Evolutionary conservation across 805 yeast genomes (phyloP).

Genomic region (Metschnikowia cubensis): DNA sequence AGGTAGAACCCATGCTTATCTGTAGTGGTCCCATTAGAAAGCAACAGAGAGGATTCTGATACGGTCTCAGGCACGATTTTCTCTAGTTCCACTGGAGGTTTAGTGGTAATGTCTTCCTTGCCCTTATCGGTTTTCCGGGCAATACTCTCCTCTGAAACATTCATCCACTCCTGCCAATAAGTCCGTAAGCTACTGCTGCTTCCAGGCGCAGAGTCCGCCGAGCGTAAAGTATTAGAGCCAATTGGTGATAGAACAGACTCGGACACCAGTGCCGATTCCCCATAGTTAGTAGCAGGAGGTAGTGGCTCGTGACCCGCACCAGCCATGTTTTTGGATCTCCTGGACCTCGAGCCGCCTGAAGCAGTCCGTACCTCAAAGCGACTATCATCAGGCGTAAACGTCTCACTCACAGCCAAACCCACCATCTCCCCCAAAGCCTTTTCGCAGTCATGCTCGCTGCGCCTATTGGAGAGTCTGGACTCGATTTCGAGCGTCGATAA

Average conservation of each 20-base stretch:
- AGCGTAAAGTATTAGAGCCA: not conserved
- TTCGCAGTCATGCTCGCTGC: slow-evolving; percentile 10
- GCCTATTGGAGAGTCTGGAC: slow-evolving; percentile 8
- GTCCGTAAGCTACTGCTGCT: not conserved
- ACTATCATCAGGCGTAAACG: not conserved
- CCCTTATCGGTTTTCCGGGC: not conserved
- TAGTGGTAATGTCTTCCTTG: not conserved
- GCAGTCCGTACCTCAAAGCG: not conserved
- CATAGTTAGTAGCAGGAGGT: not conserved
- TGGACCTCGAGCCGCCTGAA: not conserved
- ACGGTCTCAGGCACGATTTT: slow-evolving; percentile 13
- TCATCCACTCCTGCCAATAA: slow-evolving; percentile 12
- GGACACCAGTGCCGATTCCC: not conserved
- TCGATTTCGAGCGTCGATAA: slow-evolving; percentile 35
- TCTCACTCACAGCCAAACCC: slow-evolving; percentile 19
- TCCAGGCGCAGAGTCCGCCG: not conserved
- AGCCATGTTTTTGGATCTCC: not conserved
- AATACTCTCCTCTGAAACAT: slow-evolving; percentile 6
- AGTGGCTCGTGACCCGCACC: not conserved
- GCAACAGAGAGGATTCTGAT: slow-evolving; percentile 3
- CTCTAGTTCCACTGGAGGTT: slow-evolving; percentile 45
- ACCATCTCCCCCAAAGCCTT: slow-evolving; percentile 26
- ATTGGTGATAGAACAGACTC: not conserved
- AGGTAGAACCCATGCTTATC: slow-evolving; percentile 50
- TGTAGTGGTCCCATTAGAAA: slow-evolving; percentile 26